Percentiles rank a stretch among this genome's conserved stretches.
phyloP scores from a whole-genome alignment of 306 rosid genomes.

The Corylus heterophylla region DNA sequence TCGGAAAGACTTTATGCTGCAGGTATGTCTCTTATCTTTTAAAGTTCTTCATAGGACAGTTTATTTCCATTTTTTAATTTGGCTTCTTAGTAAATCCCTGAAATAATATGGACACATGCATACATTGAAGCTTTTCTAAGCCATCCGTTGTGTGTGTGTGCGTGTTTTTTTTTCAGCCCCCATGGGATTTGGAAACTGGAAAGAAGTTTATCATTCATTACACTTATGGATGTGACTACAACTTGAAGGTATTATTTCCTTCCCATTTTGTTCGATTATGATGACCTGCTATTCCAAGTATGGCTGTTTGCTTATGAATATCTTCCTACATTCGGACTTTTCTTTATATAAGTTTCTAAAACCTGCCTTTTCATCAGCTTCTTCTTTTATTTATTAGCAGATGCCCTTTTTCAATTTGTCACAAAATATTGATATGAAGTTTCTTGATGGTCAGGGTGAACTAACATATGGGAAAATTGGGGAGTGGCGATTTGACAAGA shows the following conservation, averaged over 20 bases:
- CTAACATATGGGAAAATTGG: conserved; percentile 86
- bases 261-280: conserved; percentile 19
- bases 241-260: conserved; percentile 56
- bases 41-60: conserved; percentile 17
- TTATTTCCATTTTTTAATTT: conserved; percentile 16
- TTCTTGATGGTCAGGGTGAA: conserved; percentile 63
- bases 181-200: conserved; percentile 73
- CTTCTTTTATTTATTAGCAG: conserved; percentile 17
- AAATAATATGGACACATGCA: conserved; percentile 3
- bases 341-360: neutral
- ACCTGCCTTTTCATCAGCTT: conserved; percentile 10
- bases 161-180: conserved; percentile 74
- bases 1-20: conserved; percentile 94
- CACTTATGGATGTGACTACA: conserved; percentile 92
- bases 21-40: conserved; percentile 47
- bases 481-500: conserved; percentile 98
- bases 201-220: conserved; percentile 81
- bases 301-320: neutral
- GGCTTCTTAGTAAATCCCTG: neutral
- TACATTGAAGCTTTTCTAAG: conserved; percentile 13
- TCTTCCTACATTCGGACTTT: neutral
- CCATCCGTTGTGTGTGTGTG: conserved; percentile 17
- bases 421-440: conserved; percentile 11
- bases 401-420: conserved; percentile 2
- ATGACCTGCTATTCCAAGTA: neutral